Evolutionary conservation across 2,329 filamentous ascomycete genomes (phyloP).

Genomic region (Beauveria brongniartii): DNA sequence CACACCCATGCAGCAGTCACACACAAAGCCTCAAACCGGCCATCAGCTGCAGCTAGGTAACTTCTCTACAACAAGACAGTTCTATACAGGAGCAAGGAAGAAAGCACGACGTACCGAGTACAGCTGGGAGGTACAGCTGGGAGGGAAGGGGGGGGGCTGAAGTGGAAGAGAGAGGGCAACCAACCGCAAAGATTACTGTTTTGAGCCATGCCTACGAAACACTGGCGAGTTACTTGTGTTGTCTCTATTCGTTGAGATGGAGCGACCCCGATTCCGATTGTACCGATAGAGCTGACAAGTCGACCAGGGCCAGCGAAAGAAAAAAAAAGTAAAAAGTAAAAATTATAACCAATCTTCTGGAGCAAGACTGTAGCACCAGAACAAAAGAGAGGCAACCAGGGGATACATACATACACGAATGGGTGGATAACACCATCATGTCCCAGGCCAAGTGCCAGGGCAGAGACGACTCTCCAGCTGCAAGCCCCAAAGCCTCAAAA

Average conservation of each 20-base stretch:
- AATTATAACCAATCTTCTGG: too few relatives aligned
- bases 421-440: background rate
- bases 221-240: background rate
- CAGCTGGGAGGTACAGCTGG: too few relatives aligned
- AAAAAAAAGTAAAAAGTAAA: background rate
- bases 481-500: slow-evolving; percentile 7
- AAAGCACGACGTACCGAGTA: background rate
- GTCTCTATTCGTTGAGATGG: background rate
- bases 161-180: background rate
- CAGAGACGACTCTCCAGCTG: background rate
- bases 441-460: background rate
- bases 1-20: background rate
- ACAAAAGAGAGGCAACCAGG: background rate
- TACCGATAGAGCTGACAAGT: background rate
- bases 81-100: background rate
- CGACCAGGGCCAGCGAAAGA: background rate
- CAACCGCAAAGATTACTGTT: background rate
- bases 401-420: background rate
- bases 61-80: background rate
- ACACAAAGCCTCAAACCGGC: background rate
- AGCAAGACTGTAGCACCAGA: too few relatives aligned
- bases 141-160: background rate
- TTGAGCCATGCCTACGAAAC: background rate
- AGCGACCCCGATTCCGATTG: background rate
- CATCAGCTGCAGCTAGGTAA: background rate